phyloP scores from a whole-genome alignment of 2,329 filamentous ascomycete species.

The Fonsecaea multimorphosa region DNA sequence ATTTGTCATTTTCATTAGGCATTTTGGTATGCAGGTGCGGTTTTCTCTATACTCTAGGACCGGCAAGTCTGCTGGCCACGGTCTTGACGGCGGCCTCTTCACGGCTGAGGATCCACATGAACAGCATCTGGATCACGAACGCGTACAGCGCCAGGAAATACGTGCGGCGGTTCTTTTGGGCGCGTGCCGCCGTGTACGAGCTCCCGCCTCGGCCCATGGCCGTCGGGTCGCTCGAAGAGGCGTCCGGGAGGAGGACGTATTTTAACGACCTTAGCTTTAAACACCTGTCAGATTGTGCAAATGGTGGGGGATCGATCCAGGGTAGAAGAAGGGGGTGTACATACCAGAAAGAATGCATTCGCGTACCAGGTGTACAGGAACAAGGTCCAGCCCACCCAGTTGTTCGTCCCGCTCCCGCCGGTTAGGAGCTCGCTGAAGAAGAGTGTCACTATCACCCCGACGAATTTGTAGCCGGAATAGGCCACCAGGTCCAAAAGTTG shows the following conservation, averaged over 20 bases:
- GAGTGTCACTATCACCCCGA: slow-evolving; percentile 91
- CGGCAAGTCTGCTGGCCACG: slow-evolving; percentile 32
- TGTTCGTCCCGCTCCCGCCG: slow-evolving; percentile 78
- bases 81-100: slow-evolving; percentile 52
- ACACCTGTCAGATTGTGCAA: slow-evolving; percentile 22
- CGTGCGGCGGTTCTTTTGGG: slow-evolving; percentile 84
- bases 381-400: slow-evolving; percentile 85
- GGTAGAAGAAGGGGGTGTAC: slow-evolving; percentile 47
- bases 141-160: slow-evolving; percentile 95
- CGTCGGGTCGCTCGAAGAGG: slow-evolving; percentile 67
- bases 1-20: too few relatives aligned
- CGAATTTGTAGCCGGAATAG: slow-evolving; percentile 98
- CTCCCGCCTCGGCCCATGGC: slow-evolving; percentile 63
- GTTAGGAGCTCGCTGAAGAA: slow-evolving; percentile 78
- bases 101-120: slow-evolving; percentile 82
- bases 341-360: slow-evolving; percentile 92
- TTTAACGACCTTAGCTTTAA: slow-evolving; percentile 90
- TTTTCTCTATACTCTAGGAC: slow-evolving; percentile 32
- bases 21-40: too few relatives aligned
- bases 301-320: neutral
- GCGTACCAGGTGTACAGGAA: slow-evolving; percentile 92
- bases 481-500: slow-evolving; percentile 93
- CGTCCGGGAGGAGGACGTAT: slow-evolving; percentile 93
- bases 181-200: slow-evolving; percentile 73
- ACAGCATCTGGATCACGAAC: slow-evolving; percentile 89